A percentile compares a stretch with the other conserved stretches of the same genome.
Evolutionary conservation across 2,329 filamentous ascomycete genomes (phyloP).

Genomic region (Furcasterigmium furcatum): DNA sequence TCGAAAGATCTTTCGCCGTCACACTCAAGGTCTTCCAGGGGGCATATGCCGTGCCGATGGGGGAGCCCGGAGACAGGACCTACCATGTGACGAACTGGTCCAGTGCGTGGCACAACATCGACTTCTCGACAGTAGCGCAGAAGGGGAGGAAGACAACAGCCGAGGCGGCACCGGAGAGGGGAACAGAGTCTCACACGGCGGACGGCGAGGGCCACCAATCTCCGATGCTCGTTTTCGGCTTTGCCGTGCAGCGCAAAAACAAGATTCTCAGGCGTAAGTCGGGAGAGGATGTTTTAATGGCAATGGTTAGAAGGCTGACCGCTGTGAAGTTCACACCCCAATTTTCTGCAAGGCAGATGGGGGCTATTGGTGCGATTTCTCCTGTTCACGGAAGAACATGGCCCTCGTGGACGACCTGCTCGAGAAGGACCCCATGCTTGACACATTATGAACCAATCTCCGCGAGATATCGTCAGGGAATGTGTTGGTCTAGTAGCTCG

Average conservation of each 20-base stretch:
- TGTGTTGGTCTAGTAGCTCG: too few relatives aligned
- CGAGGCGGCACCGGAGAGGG: too few relatives aligned
- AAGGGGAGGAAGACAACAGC: background rate
- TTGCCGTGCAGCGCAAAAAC: constrained; percentile 7
- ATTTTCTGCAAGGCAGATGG: constrained; percentile 15
- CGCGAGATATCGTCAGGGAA: too few relatives aligned
- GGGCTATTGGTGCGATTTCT: constrained; percentile 15
- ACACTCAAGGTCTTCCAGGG: constrained; percentile 5
- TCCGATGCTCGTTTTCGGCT: constrained; percentile 11
- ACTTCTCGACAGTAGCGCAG: constrained; percentile 6
- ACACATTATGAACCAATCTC: constrained; percentile 10
- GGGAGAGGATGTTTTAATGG: background rate
- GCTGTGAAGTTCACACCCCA: background rate
- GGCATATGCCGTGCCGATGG: constrained; percentile 6
- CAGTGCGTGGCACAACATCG: constrained; percentile 13
- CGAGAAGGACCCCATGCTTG: constrained; percentile 9
- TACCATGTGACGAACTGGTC: constrained; percentile 14
- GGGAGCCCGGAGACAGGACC: constrained; percentile 13
- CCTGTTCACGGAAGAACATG: constrained; percentile 7
- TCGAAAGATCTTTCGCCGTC: constrained; percentile 9
- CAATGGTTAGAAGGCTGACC: too few relatives aligned
- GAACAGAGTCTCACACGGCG: background rate
- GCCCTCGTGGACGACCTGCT: constrained; percentile 9
- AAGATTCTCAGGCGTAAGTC: constrained; percentile 9
- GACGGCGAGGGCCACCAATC: background rate